Base-by-base conservation (phyloP, 441 rosid genomes). In the Geranium incanum region DNA sequence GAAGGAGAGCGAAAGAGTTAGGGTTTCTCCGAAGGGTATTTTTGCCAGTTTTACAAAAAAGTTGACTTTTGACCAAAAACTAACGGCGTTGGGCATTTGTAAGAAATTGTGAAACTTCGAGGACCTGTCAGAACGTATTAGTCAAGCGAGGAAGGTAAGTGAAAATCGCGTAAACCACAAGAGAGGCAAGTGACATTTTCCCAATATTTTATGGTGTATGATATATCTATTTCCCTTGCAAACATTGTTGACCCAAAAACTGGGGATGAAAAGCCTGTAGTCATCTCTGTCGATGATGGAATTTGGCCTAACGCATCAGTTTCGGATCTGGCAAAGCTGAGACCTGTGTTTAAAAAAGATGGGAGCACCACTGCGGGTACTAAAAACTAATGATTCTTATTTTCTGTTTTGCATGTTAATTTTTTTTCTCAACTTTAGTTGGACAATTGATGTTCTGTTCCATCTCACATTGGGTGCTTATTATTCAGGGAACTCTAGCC, bases 291-390 rank as follows among this genome's bases (percentile, higher is more conserved):
- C 78, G 99, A 95, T 78, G 99, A 95, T 84, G 99, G 99, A 60
- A 87, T 95, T 81, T 91, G 98, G 39, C 87, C 97, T 12, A 82
- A 62, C 66, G 15, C 99, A 45, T 85, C 92, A 63, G 39, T 88
- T 71, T 79, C 90, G 18, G 86, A 81, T 36, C 84, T 95, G 62
- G 92, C 78, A 67, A 95, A 87, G 81, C 81, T 95, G 82, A 89
- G 86, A 81, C 82, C 97, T 18, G 95, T 87, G 37, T 95, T 95
- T 79, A 91, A 86, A 84, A 88, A 91, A 82, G 94, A 93, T 70
- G 99, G 99, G 38, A 85, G 80, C 69, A 95, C 98, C 3, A 95
- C 99, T 73, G 99, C 98, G 65, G 99, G 98, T 95, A 87, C 60
- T 71, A 69, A 36, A 21, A 73, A 75, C 63, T 16, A 19, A 36